phyloP scores from a whole-genome alignment of 2,329 filamentous ascomycete genomes.

The Trichoderma koningiopsis region DNA sequence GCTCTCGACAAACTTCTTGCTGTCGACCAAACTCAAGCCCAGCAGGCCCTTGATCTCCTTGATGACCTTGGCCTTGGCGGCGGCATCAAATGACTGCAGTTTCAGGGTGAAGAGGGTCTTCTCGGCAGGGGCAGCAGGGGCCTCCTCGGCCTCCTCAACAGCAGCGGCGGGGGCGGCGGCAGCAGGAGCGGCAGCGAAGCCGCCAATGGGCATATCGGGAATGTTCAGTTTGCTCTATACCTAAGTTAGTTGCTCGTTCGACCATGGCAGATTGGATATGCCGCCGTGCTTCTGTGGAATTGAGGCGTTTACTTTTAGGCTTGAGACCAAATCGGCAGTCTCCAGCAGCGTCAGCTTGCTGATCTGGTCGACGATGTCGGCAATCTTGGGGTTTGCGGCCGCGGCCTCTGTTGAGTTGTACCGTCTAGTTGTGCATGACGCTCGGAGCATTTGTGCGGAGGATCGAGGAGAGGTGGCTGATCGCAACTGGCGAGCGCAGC shows the following conservation, averaged over 20 bases:
- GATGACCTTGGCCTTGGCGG: slow-evolving; percentile 96
- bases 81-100: slow-evolving; percentile 84
- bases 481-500: slow-evolving; percentile 65
- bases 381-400: slow-evolving; percentile 83
- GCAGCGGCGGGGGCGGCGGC: slow-evolving; percentile 62
- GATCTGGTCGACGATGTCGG: slow-evolving; percentile 95
- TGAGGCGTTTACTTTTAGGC: slow-evolving; percentile 72
- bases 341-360: slow-evolving; percentile 96
- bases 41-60: slow-evolving; percentile 99
- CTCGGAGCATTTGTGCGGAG: slow-evolving; percentile 51
- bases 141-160: slow-evolving; percentile 81
- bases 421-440: slow-evolving; percentile 62
- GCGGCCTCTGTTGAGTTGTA: slow-evolving; percentile 83
- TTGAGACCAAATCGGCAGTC: slow-evolving; percentile 92
- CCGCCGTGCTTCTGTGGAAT: slow-evolving; percentile 32
- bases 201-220: slow-evolving; percentile 92
- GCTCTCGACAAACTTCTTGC: slow-evolving; percentile 99
- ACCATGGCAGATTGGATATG: slow-evolving; percentile 6
- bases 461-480: slow-evolving; percentile 49
- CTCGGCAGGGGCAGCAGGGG: slow-evolving; percentile 86
- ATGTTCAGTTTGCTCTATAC: slow-evolving; percentile 91
- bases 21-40: slow-evolving; percentile 93
- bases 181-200: slow-evolving; percentile 73
- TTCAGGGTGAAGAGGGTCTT: slow-evolving; percentile 97
- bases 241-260: slow-evolving; percentile 11